Evolutionary conservation across 73 alveolate genomes (phyloP).

Genomic region (Breviolum minutum): DNA sequence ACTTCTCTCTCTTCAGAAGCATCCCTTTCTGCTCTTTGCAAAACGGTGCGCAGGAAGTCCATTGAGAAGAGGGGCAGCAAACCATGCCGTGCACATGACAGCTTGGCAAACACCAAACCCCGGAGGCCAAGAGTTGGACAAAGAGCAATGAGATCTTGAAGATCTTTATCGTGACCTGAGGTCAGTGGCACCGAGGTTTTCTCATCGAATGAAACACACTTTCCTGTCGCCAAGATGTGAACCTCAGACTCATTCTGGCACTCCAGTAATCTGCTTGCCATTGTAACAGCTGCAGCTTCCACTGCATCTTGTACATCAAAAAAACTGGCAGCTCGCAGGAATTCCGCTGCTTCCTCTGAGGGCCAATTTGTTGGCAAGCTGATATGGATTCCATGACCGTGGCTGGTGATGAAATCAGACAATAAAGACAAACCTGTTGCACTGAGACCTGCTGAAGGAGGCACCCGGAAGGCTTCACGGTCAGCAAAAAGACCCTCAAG

Average conservation of each 20-base stretch:
- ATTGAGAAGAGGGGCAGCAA: slow-evolving; percentile 20
- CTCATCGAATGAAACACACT: neutral
- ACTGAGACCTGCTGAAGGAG: slow-evolving; percentile 45
- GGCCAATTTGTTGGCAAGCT: slow-evolving; percentile 60
- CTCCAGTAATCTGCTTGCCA: slow-evolving; percentile 8
- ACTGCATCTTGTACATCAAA: slow-evolving; percentile 40
- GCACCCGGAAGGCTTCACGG: slow-evolving; percentile 1
- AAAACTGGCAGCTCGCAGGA: slow-evolving; percentile 72
- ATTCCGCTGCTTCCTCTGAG: slow-evolving; percentile 20
- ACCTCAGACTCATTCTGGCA: slow-evolving; percentile 29
- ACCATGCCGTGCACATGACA: neutral
- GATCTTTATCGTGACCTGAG: neutral
- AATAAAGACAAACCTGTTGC: neutral
- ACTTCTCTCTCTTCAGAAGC: slow-evolving; percentile 29
- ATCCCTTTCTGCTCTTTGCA: slow-evolving; percentile 18
- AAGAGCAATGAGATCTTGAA: neutral
- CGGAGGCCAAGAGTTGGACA: slow-evolving; percentile 65
- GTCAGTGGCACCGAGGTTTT: too few relatives aligned
- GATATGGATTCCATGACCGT: neutral
- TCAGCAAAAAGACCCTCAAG: slow-evolving; percentile 45
- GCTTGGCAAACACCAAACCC: slow-evolving; percentile 47
- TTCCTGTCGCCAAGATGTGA: neutral
- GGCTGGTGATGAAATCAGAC: neutral
- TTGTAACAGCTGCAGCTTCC: slow-evolving; percentile 1
- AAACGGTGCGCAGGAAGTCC: slow-evolving; percentile 41